A percentile compares a stretch with the other conserved stretches of the same genome.
phyloP scores from a whole-genome alignment of 2,329 filamentous ascomycete genomes.

The Colletotrichum tabaci region DNA sequence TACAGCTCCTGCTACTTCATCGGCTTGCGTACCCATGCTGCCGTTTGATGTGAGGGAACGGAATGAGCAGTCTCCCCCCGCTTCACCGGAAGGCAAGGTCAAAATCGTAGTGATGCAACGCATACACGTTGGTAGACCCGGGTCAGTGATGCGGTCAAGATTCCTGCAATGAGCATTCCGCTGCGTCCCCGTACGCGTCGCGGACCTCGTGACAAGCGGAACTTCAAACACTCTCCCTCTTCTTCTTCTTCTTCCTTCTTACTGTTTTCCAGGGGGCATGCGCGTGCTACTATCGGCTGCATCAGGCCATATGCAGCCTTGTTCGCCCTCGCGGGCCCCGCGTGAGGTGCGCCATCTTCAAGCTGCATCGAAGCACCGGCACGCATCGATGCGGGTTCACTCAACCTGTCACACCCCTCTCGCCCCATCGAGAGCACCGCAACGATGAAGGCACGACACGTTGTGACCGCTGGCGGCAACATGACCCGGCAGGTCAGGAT shows the following conservation, averaged over 20 bases:
- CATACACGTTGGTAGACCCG: neutral
- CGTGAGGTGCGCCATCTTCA: slow-evolving; percentile 26
- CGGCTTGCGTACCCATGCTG: neutral
- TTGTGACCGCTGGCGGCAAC: neutral
- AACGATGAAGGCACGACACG: slow-evolving; percentile 15
- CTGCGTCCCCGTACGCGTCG: slow-evolving; percentile 4
- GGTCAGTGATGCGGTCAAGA: neutral
- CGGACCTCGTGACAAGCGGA: neutral
- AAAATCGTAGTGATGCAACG: neutral
- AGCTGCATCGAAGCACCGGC: slow-evolving; percentile 26
- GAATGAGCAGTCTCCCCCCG: neutral
- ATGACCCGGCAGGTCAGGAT: neutral
- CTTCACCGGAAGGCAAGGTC: neutral
- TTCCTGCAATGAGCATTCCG: slow-evolving; percentile 2
- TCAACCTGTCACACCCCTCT: slow-evolving; percentile 3
- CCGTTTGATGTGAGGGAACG: neutral
- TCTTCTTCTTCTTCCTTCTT: too few relatives aligned
- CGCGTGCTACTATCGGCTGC: slow-evolving; percentile 20
- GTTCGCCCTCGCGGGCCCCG: slow-evolving; percentile 12
- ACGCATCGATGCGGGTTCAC: slow-evolving; percentile 23
- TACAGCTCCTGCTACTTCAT: neutral
- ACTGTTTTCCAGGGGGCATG: neutral
- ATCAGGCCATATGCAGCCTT: slow-evolving; percentile 29
- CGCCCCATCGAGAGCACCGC: neutral
- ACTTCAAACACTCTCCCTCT: neutral